Evolutionary conservation across 805 yeast species (phyloP), one percentile per base, ranked within the genome.

Genomic region (Wickerhamomyces bisporus): DNA sequence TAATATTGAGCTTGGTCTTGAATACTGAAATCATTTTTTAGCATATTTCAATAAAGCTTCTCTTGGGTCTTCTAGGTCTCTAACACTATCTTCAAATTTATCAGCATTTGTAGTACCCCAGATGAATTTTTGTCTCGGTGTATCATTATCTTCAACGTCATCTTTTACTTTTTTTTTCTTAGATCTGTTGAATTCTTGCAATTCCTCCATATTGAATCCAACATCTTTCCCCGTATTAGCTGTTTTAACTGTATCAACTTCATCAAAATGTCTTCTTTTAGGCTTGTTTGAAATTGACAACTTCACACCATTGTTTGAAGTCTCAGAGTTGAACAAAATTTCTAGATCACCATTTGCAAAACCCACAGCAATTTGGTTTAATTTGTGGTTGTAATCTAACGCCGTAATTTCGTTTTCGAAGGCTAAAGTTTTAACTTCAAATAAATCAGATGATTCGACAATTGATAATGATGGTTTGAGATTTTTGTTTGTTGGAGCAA

Each of bases 341-440:
- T 31, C 29, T 1, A 50, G 14, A 1, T 21, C 6, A 1, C 58
- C 58, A 9, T 37, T 26, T 0, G 27, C 10, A 4, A 40, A 42
- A 3, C 57, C 60, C 5, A 52, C 33, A n/a, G 48, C 40, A 10
- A 56, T 49, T 23, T 57, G 59, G 30, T 57, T 48, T 4, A 33
- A 48, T 3, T 15, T 18, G 14, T 31, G n/a, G 29, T 46, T 43
- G 55, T 56, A 56, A 20, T 50, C 45, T 6, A 53, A 5, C 2
- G 48, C 40, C 1, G 54, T 48, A 1, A 52, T 36, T 14, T 20
- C 30, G 6, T 26, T 14, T 2, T 27, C 30, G 2, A 43, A 32
- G 1, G 25, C 15, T 15, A 54, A 25, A 1, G 35, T 24, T 2
- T 36, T 30, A 15, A 50, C 36, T 0, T 48, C 39, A 28, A 42